These are phyloP conservation scores for Clavispora vitiphila DNA, from an alignment of 805 yeast genomes.

Conservation along the genomic window DNA sequence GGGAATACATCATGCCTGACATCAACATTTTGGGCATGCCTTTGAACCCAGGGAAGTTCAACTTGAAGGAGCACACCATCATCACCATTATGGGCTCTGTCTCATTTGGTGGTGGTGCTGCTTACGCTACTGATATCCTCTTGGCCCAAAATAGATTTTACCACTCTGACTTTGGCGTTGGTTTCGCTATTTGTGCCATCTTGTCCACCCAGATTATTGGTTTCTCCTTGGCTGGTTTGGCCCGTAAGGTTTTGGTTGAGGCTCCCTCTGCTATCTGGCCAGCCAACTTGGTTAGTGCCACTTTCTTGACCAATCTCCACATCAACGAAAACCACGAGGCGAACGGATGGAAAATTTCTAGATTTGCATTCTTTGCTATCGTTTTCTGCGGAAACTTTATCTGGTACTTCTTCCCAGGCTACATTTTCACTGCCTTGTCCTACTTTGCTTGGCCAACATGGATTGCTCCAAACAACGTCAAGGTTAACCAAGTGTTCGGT, in stretches of 20 bases:
- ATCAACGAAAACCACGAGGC: conserved; percentile 47
- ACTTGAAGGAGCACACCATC: conserved; percentile 56
- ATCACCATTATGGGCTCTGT: conserved; percentile 51
- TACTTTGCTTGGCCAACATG: conserved; percentile 62
- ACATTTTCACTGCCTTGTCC: conserved; percentile 53
- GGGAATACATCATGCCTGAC: conserved; percentile 37
- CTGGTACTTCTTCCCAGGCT: conserved; percentile 61
- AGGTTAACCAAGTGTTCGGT: conserved; percentile 65
- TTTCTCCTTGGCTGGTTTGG: conserved; percentile 61
- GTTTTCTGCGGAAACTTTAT: conserved; percentile 37
- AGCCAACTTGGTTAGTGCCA: conserved; percentile 51
- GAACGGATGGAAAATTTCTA: conserved; percentile 57
- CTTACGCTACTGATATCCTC: conserved; percentile 55
- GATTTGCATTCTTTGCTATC: conserved; percentile 44
- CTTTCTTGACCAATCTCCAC: conserved; percentile 51
- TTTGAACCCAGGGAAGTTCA: conserved; percentile 59
- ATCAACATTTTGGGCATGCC: conserved; percentile 26
- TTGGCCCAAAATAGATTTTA: conserved; percentile 49
- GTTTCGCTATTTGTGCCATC: conserved; percentile 49
- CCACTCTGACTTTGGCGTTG: conserved; percentile 42
- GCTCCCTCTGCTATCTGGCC: conserved; percentile 76
- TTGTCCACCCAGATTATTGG: conserved; percentile 62
- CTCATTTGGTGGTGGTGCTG: conserved; percentile 38
- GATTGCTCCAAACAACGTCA: conserved; percentile 56
- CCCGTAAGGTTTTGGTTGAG: conserved; percentile 53